Base-by-base conservation (phyloP, 148 eudicot species). In the Chenopodium album region DNA sequence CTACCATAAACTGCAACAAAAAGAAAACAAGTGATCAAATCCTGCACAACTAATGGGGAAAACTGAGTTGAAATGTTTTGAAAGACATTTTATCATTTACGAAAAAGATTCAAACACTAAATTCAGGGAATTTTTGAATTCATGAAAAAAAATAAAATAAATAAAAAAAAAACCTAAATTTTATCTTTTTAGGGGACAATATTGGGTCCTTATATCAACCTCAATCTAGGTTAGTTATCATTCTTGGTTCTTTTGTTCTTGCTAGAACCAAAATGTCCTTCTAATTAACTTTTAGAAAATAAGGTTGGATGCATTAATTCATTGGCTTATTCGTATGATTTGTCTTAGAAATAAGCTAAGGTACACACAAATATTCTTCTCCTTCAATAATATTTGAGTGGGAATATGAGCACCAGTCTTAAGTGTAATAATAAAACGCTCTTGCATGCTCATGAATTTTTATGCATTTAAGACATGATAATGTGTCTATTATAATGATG, bases 11-110 rank as follows among this genome's bases (percentile, higher is more conserved):
- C 32, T 56, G 74, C 66, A 69, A 84, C 86, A 73, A 76, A 84
- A 84, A 76, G 77, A 4, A 76, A 76, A 62, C 69, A 80, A 73
- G 52, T 62, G 86, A 84, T 84, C 69, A 84, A 80, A 80, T 80
- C 32, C 3, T 84, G 86, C 80, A 50, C 74, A 56, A 80, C 5
- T 76, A 69, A 84, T 19, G 3, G 83, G 78, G 80, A 4, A 19
- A 19, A 28, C 10, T 84, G 80, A 79, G 16, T 20, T 79, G 79
- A 79, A 75, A 59, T 75, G 68, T 14, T 22, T 29, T 77, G 73
- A 46, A 60, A 28, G 74, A 62, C 81, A 29, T 63, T 78, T 82
- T 82, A 72, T 46, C 81, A 63, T 80, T 77, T 77, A 41, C 6
- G 32, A 31, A 9, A 78, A 52, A 64, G 28, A 78, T 64, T 78